Base-by-base conservation (phyloP, 805 yeast genomes). In the Tetrapisispora fleetii region DNA sequence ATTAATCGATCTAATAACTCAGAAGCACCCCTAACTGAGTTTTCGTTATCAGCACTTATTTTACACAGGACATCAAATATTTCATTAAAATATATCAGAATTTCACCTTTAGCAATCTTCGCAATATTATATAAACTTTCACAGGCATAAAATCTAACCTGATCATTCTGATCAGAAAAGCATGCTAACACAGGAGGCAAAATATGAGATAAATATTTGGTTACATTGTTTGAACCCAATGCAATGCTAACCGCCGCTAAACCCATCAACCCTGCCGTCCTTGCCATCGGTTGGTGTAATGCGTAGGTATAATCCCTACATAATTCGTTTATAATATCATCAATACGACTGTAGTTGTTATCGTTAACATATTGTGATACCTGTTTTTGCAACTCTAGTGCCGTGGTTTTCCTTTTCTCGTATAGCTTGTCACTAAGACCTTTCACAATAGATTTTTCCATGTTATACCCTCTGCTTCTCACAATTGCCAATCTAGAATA, bases 171-270 rank as follows among this genome's bases (percentile, higher is more conserved):
- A 60, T 93, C 99, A 45, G 95, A 91, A 64, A 93, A 93, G 50
- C 97, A 91, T 0, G 96, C 91, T 57, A 93, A 72, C 14, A 93
- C 95, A 0, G 99, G 97, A 52, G 87, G 93, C 53, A 93, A 79
- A 49, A 93, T 89, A 47, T 81, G 85, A 50, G 87, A 93, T 44
- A 93, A 67, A 58, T 87, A 91, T 49, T 72, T 71, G 0, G 96
- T 93, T 35, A 93, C 87, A 43, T 90, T 91, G 55, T 79, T 79
- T 38, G 73, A 76, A 1, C 98, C 97, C 30, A 93, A 68, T 0
- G 98, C 98, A 48, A 93, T 90, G 0, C 96, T 89, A 4, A 89
- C 93, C 13, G 96, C 95, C 5, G 98, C 99, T 18, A 93, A 70
- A 0, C 98, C 98, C 55, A 95, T 91, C 39, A 91, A 74, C 0